Conservation (phyloP, 345 rosid genomes). For the Erodium maritimum region DNA sequence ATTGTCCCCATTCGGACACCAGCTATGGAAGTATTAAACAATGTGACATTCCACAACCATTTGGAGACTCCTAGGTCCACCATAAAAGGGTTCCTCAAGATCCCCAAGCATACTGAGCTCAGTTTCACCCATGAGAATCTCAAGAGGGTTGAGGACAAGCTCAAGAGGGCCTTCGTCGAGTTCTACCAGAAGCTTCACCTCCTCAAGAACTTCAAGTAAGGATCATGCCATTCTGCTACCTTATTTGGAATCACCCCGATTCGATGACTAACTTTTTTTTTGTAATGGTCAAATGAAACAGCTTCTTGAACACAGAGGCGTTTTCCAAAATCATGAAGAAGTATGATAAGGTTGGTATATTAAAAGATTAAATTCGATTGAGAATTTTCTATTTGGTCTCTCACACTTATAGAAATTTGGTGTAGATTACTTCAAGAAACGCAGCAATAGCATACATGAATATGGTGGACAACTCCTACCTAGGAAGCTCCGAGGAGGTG, state of each 20-base stretch:
- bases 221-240: too few species aligned
- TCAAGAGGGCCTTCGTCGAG: conserved; percentile 34
- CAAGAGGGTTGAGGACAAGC: conserved; percentile 32
- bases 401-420: too few species aligned
- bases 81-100: conserved; percentile 18
- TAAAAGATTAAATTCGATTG: not conserved
- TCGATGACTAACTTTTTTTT: too few species aligned
- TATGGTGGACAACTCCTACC: conserved; percentile 54
- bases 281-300: conserved; percentile 13
- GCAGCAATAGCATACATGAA: conserved; percentile 51
- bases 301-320: conserved; percentile 65
- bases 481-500: conserved; percentile 79
- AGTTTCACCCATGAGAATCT: conserved; percentile 29
- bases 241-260: too few species aligned
- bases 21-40: conserved; percentile 28
- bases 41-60: conserved; percentile 33
- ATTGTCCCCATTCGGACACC: conserved; percentile 11
- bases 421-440: conserved; percentile 44
- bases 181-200: conserved; percentile 54
- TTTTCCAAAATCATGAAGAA: conserved; percentile 80
- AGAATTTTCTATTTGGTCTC: conserved; percentile 1
- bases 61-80: conserved; percentile 34
- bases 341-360: conserved; percentile 56
- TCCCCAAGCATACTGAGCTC: conserved; percentile 13
- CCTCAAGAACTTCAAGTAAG: conserved; percentile 48